Percentiles rank a stretch among this genome's conserved stretches.
Evolutionary conservation across 202 grass and related monocot genomes (phyloP).

Genomic region (Brachypodium distachyon): DNA sequence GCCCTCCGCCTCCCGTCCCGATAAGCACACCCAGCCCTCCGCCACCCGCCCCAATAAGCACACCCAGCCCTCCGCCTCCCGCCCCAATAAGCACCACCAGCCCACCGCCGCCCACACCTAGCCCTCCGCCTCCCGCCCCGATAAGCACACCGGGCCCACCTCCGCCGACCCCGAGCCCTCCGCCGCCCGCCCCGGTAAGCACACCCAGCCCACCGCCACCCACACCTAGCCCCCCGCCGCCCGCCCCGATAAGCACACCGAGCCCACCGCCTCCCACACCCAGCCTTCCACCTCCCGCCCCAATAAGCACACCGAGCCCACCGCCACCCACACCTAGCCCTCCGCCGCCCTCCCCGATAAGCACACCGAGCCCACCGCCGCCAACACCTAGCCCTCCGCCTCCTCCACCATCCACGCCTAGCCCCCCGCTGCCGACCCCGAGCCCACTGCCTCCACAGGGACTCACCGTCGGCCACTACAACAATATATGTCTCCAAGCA

Average conservation of each 20-base stretch:
- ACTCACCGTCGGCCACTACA: slow-evolving; percentile 23
- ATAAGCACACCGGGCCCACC: too few species aligned
- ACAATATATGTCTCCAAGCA: not conserved
- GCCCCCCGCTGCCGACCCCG: not conserved
- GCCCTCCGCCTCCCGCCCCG: not conserved
- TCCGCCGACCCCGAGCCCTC: not conserved
- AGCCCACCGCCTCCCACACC: not conserved
- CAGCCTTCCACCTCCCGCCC: not conserved
- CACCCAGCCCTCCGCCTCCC: not conserved
- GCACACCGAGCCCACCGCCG: not conserved
- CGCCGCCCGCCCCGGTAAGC: too few species aligned
- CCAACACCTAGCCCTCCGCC: not conserved
- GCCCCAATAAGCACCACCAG: too few species aligned
- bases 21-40: not conserved
- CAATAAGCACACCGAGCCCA: not conserved
- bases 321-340: too few species aligned
- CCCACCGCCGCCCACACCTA: not conserved
- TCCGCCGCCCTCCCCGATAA: too few species aligned
- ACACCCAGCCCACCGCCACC: too few species aligned
- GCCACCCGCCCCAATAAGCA: not conserved
- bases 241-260: too few species aligned
- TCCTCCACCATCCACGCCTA: not conserved
- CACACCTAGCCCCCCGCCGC: not conserved
- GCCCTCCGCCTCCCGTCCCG: not conserved
- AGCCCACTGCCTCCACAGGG: not conserved